phyloP scores from a whole-genome alignment of 2,329 filamentous ascomycete species.

The Bretziella fagacearum region DNA sequence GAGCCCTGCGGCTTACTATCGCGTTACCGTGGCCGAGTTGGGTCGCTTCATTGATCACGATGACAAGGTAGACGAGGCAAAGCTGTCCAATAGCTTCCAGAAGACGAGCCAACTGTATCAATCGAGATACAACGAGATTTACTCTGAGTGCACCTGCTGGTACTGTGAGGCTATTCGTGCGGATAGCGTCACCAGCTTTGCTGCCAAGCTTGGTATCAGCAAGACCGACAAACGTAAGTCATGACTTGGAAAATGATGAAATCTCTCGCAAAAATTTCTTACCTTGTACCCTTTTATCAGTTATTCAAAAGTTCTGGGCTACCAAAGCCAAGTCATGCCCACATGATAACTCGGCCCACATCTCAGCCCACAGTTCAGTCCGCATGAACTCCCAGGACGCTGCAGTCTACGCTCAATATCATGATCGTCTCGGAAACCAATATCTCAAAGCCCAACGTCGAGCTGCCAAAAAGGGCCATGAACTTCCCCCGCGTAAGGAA shows the following conservation, averaged over 20 bases:
- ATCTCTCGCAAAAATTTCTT: not conserved
- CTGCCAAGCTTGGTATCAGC: slow-evolving; percentile 29
- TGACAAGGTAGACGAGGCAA: slow-evolving; percentile 59
- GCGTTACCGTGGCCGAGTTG: slow-evolving; percentile 32
- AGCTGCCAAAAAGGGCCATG: slow-evolving; percentile 29
- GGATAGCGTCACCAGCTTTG: slow-evolving; percentile 24
- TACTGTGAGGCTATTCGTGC: slow-evolving; percentile 50
- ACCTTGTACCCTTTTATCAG: slow-evolving; percentile 8
- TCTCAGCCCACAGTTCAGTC: slow-evolving; percentile 57
- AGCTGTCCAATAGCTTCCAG: slow-evolving; percentile 48
- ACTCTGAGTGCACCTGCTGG: slow-evolving; percentile 67
- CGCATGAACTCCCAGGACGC: slow-evolving; percentile 15
- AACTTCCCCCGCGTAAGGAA: slow-evolving; percentile 30
- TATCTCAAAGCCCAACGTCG: slow-evolving; percentile 38
- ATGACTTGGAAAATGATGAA: not conserved
- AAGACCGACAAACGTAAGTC: slow-evolving; percentile 27
- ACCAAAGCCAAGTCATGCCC: slow-evolving; percentile 34
- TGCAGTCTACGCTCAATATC: slow-evolving; percentile 15
- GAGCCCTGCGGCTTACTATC: slow-evolving; percentile 43
- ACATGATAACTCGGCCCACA: slow-evolving; percentile 45
- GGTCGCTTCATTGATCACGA: slow-evolving; percentile 59
- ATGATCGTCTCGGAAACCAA: slow-evolving; percentile 30
- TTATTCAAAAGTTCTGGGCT: slow-evolving; percentile 27
- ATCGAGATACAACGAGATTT: slow-evolving; percentile 45
- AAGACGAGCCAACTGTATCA: slow-evolving; percentile 59